phyloP scores from a whole-genome alignment of 2,329 filamentous ascomycete species.

The Elsinoe perseae region DNA sequence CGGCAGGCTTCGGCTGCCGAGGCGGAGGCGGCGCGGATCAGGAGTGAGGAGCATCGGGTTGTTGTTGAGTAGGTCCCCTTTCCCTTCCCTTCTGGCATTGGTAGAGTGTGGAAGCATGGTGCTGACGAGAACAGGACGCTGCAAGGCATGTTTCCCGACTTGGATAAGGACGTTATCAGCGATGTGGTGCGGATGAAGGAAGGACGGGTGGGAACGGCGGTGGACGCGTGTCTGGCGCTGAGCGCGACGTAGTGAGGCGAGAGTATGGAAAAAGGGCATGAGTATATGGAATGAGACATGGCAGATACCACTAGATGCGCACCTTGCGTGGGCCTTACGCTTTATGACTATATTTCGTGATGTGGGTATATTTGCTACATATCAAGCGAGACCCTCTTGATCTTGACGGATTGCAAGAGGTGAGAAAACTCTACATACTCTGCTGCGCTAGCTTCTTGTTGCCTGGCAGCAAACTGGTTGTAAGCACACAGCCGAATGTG shows the following conservation, averaged over 20 bases:
- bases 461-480: conserved; percentile 42
- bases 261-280: background rate
- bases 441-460: conserved; percentile 30
- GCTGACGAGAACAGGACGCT: conserved; percentile 51
- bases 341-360: background rate
- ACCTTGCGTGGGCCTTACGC: background rate
- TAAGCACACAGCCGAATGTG: conserved; percentile 46
- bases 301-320: background rate
- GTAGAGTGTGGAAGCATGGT: conserved; percentile 13
- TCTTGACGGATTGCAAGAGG: background rate
- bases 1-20: conserved; percentile 83
- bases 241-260: conserved; percentile 21
- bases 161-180: conserved; percentile 89
- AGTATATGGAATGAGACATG: too few relatives aligned
- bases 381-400: background rate
- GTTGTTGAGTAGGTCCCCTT: conserved; percentile 61
- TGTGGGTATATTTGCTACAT: conserved; percentile 6
- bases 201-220: conserved; percentile 51
- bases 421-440: conserved; percentile 25
- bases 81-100: background rate
- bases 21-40: conserved; percentile 76
- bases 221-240: conserved; percentile 42
- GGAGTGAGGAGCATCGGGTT: conserved; percentile 76
- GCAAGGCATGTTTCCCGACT: conserved; percentile 90
- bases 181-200: conserved; percentile 96